Conservation (phyloP, 768 basidiomycete genomes). For the Tylopilus intermedius region DNA sequence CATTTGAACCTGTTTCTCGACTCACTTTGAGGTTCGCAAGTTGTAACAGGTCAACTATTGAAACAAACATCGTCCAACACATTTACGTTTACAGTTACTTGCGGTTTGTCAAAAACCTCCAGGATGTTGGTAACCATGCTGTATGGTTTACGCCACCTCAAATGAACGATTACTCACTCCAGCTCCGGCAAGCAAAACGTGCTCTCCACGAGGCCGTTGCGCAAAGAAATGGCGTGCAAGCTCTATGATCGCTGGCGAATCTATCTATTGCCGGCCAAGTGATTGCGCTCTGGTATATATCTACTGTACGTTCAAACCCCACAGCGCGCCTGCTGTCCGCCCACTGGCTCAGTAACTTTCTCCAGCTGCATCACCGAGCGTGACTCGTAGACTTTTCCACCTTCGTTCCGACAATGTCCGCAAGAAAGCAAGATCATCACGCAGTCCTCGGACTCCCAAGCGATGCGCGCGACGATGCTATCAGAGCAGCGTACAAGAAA, state of each 20-base stretch:
- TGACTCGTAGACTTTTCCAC: conserved; percentile 7
- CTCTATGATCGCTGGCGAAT: conserved; percentile 24
- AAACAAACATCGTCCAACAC: not conserved
- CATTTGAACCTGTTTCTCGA: not conserved
- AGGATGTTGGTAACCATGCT: not conserved
- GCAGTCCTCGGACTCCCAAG: conserved; percentile 42
- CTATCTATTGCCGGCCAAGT: conserved; percentile 14
- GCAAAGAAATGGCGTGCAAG: conserved; percentile 17
- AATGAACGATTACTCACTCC: conserved; percentile 28
- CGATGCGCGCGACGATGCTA: conserved; percentile 46
- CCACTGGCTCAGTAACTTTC: conserved; percentile 3
- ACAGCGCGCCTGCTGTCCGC: conserved; percentile 7
- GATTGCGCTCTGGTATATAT: conserved; percentile 29
- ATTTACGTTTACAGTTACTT: not conserved
- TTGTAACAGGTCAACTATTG: too few species aligned
- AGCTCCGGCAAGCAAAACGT: conserved; percentile 32
- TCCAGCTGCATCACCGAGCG: conserved; percentile 8
- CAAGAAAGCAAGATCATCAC: conserved; percentile 28
- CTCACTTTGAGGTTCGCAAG: too few species aligned
- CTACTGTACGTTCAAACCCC: conserved; percentile 12
- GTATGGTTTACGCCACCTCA: conserved; percentile 14
- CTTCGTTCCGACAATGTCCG: conserved; percentile 26
- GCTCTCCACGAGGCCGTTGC: conserved; percentile 28
- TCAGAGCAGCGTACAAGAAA: conserved; percentile 59
- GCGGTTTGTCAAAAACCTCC: not conserved